Conservation (phyloP, 23 red algal genomes). For the Agarophyton chilense region DNA sequence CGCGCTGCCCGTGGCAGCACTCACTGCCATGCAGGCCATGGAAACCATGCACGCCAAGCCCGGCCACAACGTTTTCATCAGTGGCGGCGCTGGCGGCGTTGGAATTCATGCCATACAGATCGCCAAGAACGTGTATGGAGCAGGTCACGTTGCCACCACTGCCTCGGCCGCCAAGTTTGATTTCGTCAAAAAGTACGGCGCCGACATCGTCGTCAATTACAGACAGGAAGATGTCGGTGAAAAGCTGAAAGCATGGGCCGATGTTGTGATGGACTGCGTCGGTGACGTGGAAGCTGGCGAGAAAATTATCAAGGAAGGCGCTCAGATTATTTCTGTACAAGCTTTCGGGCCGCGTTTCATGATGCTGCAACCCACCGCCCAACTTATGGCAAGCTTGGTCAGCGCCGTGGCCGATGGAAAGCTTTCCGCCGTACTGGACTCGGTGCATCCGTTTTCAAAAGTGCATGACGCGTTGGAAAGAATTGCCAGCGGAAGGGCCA, state of each 20-base stretch:
- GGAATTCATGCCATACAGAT: slow-evolving; percentile 66
- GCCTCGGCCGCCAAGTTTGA: slow-evolving; percentile 61
- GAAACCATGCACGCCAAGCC: background rate
- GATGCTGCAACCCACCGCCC: slow-evolving; percentile 27
- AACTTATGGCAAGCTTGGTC: slow-evolving; percentile 15
- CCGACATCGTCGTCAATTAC: slow-evolving; percentile 68
- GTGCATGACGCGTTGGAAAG: slow-evolving; percentile 23
- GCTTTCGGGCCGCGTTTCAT: background rate
- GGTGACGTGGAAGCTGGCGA: slow-evolving; percentile 34
- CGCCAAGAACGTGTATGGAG: slow-evolving; percentile 48
- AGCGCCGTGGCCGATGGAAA: slow-evolving; percentile 15
- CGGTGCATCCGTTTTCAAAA: slow-evolving; percentile 24
- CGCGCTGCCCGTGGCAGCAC: slow-evolving; percentile 22
- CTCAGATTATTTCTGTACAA: background rate
- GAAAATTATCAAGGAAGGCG: slow-evolving; percentile 32
- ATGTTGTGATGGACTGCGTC: slow-evolving; percentile 46
- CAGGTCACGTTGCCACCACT: slow-evolving; percentile 54
- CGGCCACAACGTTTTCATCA: slow-evolving; percentile 55
- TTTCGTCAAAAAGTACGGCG: slow-evolving; percentile 46
- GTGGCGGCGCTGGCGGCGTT: slow-evolving; percentile 65
- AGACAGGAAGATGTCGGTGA: slow-evolving; percentile 18
- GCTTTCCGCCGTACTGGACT: slow-evolving; percentile 11
- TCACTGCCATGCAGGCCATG: slow-evolving; percentile 47
- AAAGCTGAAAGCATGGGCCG: slow-evolving; percentile 57
- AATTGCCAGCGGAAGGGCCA: slow-evolving; percentile 12